phyloP scores from a whole-genome alignment of 208 protist genomes.

The Leishmania mexicana region DNA sequence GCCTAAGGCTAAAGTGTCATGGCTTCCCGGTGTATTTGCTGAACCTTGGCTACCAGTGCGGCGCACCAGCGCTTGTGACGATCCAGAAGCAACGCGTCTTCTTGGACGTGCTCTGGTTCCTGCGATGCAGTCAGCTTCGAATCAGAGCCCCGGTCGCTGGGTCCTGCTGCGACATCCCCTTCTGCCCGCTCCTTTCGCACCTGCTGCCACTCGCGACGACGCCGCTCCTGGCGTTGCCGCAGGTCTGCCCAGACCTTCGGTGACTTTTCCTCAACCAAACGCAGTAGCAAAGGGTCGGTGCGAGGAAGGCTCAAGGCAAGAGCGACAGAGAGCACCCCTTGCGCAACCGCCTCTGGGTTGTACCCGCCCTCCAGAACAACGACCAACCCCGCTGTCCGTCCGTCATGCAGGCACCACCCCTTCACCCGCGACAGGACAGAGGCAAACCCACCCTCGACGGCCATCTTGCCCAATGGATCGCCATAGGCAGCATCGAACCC shows the following conservation, averaged over 20 bases:
- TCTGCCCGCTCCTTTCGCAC: slow-evolving; percentile 25
- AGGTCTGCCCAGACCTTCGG: slow-evolving; percentile 71
- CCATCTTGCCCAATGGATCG: slow-evolving; percentile 86
- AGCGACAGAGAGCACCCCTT: slow-evolving; percentile 60
- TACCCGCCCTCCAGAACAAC: slow-evolving; percentile 84
- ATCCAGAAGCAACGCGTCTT: slow-evolving; percentile 43
- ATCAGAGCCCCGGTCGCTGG: neutral
- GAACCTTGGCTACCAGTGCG: slow-evolving; percentile 38
- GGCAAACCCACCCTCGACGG: slow-evolving; percentile 80
- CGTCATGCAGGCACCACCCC: slow-evolving; percentile 48
- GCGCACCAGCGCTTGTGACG: slow-evolving; percentile 53
- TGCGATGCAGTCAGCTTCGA: neutral
- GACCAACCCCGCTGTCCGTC: slow-evolving; percentile 43
- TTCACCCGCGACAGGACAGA: slow-evolving; percentile 49
- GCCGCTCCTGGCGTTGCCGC: slow-evolving; percentile 43
- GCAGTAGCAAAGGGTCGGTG: slow-evolving; percentile 44
- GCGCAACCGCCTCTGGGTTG: slow-evolving; percentile 65
- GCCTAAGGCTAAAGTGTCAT: neutral
- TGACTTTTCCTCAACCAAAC: slow-evolving; percentile 6
- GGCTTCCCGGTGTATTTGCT: slow-evolving; percentile 21
- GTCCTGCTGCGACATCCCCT: neutral
- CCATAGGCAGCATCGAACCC: slow-evolving; percentile 93
- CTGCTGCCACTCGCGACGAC: slow-evolving; percentile 26
- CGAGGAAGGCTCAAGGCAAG: slow-evolving; percentile 61
- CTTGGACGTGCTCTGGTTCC: slow-evolving; percentile 20